Evolutionary conservation across 169 alveolate genomes (phyloP), one percentile per base, ranked within the genome.

Genomic region (Cryptosporidium bovis): DNA sequence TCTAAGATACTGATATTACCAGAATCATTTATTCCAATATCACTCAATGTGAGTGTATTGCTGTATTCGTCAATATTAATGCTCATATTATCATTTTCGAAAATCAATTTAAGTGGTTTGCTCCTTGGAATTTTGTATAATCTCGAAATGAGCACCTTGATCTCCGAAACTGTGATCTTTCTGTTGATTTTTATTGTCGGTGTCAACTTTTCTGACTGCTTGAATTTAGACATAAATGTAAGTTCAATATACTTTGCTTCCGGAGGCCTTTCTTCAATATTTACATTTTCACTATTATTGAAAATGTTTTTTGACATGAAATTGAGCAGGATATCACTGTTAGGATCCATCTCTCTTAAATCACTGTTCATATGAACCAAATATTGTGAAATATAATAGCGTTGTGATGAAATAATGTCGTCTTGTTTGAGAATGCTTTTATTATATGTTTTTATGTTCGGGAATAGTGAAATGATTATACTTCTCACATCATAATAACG

Each of bases 351-450:
- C 0, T 60, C 64, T 36, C 29, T 36, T 36, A 77, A 60, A 13
- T 29, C 8, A 6, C 24, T 15, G 48, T 77, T 56, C 55, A 20
- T 77, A 2, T 24, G 27, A 40, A 56, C 65, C 12, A 71, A 27
- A 62, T 56, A 56, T 77, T 60, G 71, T n/a, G 58, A 77, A 29
- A 77, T 77, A 46, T 60, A 77, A 77, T 77, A 77, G 4, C 87
- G 87, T 20, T 62, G 69, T n/a, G 51, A 77, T 6, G 87, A 77
- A 44, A 46, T 29, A 24, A 77, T 56, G 33, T 77, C 87, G 53
- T 55, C 46, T 24, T 60, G 20, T 24, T n/a, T 62, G 34, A 77
- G 58, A 18, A 77, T 77, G 24, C 87, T 77, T 44, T 31, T 77
- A 24, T 77, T 77, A 24, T 20, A 77, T 2, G 71, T 62, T 46